phyloP scores from a whole-genome alignment of 2,329 filamentous ascomycete species.

The Pseudocercospora fijiensis region DNA sequence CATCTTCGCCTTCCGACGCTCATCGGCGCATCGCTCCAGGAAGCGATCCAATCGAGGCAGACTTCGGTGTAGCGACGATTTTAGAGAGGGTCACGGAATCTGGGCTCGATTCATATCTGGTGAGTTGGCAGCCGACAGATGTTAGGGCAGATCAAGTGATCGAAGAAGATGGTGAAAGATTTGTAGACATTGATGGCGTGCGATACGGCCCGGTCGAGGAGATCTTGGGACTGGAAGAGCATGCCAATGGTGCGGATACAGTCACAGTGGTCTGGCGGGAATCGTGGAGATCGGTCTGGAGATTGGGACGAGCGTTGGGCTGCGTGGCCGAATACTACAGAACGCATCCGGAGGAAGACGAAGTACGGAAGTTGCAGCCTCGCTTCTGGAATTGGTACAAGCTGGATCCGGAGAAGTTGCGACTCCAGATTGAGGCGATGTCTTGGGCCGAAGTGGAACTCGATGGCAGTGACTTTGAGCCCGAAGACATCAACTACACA shows the following conservation, averaged over 20 bases:
- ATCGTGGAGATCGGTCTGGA: slow-evolving; percentile 11
- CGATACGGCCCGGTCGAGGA: not conserved
- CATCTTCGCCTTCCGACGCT: not conserved
- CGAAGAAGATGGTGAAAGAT: not conserved
- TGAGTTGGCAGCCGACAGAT: not conserved
- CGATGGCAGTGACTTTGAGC: not conserved
- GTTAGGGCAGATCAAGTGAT: not conserved
- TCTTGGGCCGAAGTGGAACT: not conserved
- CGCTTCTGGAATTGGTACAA: slow-evolving; percentile 3
- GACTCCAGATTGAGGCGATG: not conserved
- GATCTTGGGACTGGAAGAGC: not conserved
- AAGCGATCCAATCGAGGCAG: not conserved
- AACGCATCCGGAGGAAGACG: not conserved
- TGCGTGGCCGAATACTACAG: slow-evolving; percentile 2
- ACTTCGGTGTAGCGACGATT: slow-evolving; percentile 6
- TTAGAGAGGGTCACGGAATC: not conserved
- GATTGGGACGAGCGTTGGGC: not conserved
- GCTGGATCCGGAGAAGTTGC: not conserved
- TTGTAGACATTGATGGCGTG: not conserved
- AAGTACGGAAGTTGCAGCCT: not conserved
- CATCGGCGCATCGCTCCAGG: not conserved
- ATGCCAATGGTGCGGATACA: not conserved
- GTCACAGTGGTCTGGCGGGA: slow-evolving; percentile 3
- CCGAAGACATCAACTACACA: not conserved
- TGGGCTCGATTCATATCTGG: not conserved